phyloP scores from a whole-genome alignment of 2,329 filamentous ascomycete genomes.

The Claviceps sp. region DNA sequence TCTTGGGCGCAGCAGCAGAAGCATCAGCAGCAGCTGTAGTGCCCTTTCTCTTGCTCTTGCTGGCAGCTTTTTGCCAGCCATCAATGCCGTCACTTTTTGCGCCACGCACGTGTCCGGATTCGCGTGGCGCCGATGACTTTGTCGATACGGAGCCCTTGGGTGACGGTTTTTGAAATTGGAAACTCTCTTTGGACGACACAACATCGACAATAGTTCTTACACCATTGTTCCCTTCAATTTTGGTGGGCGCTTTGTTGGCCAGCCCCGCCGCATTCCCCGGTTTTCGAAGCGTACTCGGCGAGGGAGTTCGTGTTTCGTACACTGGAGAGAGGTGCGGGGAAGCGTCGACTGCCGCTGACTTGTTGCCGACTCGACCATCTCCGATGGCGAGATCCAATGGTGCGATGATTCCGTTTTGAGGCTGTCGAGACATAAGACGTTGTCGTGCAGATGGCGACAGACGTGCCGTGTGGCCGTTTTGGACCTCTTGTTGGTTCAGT shows the following conservation, averaged over 20 bases:
- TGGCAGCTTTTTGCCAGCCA: slow-evolving; percentile 47
- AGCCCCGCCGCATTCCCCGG: slow-evolving; percentile 13
- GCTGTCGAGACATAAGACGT: slow-evolving; percentile 25
- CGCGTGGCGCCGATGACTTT: slow-evolving; percentile 28
- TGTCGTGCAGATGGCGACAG: slow-evolving; percentile 23
- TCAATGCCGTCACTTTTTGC: slow-evolving; percentile 41
- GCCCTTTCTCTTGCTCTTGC: slow-evolving; percentile 34
- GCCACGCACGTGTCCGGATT: slow-evolving; percentile 40
- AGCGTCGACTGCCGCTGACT: slow-evolving; percentile 24
- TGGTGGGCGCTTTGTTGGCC: slow-evolving; percentile 12
- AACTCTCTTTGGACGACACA: slow-evolving; percentile 1
- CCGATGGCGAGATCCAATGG: slow-evolving; percentile 42
- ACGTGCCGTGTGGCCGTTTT: slow-evolving; percentile 15
- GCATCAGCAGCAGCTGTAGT: slow-evolving; percentile 33
- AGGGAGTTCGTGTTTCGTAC: slow-evolving; percentile 59
- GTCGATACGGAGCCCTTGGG: slow-evolving; percentile 7
- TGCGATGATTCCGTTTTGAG: slow-evolving; percentile 36
- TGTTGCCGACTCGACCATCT: slow-evolving; percentile 23
- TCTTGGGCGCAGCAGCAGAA: slow-evolving; percentile 35
- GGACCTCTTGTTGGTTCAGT: slow-evolving; percentile 19
- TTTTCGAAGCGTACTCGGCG: slow-evolving; percentile 47
- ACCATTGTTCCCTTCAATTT: background rate
- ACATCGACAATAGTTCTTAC: background rate
- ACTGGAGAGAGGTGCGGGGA: slow-evolving; percentile 53
- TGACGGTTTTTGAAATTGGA: slow-evolving; percentile 11